A percentile compares a stretch with the other conserved stretches of the same genome.
Evolutionary conservation across 352 stramenopile genomes (phyloP).

Genomic region (Phytopythium boreale): DNA sequence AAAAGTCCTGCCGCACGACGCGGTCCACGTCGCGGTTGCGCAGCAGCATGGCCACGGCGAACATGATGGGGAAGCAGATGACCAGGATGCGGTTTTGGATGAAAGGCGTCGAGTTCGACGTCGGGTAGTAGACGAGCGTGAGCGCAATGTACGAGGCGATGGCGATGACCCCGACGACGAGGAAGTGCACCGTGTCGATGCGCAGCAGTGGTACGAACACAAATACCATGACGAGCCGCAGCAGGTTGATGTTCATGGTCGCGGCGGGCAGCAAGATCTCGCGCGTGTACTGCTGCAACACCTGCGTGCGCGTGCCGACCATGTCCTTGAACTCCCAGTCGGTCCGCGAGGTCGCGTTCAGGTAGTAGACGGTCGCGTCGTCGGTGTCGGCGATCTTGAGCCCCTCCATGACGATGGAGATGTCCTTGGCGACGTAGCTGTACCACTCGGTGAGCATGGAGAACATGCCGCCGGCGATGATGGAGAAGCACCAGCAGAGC

Average conservation of each 20-base stretch:
- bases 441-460: slow-evolving; percentile 84
- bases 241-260: slow-evolving; percentile 81
- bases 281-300: slow-evolving; percentile 61
- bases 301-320: slow-evolving; percentile 45
- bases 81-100: slow-evolving; percentile 66
- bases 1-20: slow-evolving; percentile 74
- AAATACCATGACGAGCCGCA: slow-evolving; percentile 74
- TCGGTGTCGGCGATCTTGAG: slow-evolving; percentile 36
- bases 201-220: slow-evolving; percentile 70
- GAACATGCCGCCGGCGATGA: slow-evolving; percentile 75
- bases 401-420: slow-evolving; percentile 60
- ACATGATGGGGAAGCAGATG: slow-evolving; percentile 65
- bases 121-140: slow-evolving; percentile 62
- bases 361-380: slow-evolving; percentile 35
- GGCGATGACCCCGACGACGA: slow-evolving; percentile 45
- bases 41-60: slow-evolving; percentile 65
- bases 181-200: slow-evolving; percentile 74
- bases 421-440: slow-evolving; percentile 67
- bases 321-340: slow-evolving; percentile 63
- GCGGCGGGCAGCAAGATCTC: slow-evolving; percentile 59
- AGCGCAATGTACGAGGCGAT: slow-evolving; percentile 62
- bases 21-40: slow-evolving; percentile 75
- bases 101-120: slow-evolving; percentile 53
- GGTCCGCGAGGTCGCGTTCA: slow-evolving; percentile 46
- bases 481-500: slow-evolving; percentile 69